Conservation (phyloP, 2,329 filamentous ascomycete genomes). For the Ascochyta rabiei region DNA sequence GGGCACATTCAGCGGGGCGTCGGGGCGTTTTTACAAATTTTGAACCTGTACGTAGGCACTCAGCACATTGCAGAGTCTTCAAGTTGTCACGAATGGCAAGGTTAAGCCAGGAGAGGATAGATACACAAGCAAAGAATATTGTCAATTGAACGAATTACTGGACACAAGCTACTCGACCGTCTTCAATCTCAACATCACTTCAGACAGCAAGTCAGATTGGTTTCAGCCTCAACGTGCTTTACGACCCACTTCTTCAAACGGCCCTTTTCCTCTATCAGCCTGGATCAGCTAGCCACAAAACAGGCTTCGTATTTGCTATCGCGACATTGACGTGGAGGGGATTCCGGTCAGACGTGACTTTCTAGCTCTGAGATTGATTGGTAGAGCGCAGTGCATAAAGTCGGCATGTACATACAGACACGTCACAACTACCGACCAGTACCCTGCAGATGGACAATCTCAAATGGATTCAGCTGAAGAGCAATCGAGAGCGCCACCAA, state of each 20-base stretch:
- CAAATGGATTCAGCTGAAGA: background rate
- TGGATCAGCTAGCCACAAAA: conserved; percentile 14
- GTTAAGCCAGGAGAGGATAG: background rate
- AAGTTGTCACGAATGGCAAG: conserved; percentile 3
- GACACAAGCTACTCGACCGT: background rate
- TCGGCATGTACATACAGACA: conserved; percentile 5
- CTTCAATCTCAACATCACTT: background rate
- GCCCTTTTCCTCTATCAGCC: conserved; percentile 3
- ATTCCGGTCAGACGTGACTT: too few relatives aligned
- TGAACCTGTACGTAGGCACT: background rate
- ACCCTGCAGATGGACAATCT: background rate
- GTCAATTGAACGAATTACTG: background rate
- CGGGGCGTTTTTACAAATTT: conserved; percentile 3
- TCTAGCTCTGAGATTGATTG: background rate
- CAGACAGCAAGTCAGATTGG: background rate
- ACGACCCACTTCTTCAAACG: conserved; percentile 9
- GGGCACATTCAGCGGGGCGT: conserved; percentile 8
- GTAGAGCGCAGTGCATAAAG: background rate
- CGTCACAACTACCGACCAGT: conserved; percentile 1
- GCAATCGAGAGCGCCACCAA: background rate
- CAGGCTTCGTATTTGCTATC: conserved; percentile 4
- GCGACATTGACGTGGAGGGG: background rate
- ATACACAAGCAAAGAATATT: background rate
- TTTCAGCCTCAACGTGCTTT: conserved; percentile 12
- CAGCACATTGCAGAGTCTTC: background rate